These are phyloP conservation scores for Lipomyces spencermartinsiae DNA, from an alignment of 805 yeast genomes.

Conservation along the genomic window DNA sequence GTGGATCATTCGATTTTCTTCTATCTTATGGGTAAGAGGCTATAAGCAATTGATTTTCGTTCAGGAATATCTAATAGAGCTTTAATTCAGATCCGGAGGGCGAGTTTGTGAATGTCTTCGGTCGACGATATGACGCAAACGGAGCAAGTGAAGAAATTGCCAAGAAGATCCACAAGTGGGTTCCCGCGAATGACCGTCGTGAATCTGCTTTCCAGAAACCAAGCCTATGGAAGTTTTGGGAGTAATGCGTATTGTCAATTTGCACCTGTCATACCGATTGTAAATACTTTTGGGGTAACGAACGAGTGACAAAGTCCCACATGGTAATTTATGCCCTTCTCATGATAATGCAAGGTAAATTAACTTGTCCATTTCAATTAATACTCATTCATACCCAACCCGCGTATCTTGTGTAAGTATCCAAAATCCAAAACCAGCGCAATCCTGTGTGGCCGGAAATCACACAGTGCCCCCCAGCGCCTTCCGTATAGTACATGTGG, in stretches of 20 bases:
- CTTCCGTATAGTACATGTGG: slow-evolving; percentile 37
- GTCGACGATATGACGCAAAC: slow-evolving; percentile 82
- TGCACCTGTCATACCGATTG: background rate
- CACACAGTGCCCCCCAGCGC: background rate
- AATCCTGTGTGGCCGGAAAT: slow-evolving; percentile 9
- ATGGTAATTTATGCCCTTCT: background rate
- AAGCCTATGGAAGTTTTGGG: slow-evolving; percentile 34
- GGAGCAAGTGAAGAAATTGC: slow-evolving; percentile 79
- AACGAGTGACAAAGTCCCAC: background rate
- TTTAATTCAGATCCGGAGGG: slow-evolving; percentile 83
- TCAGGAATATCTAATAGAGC: background rate
- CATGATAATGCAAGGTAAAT: background rate
- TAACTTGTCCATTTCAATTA: slow-evolving; percentile 1
- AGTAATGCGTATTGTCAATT: slow-evolving; percentile 8
- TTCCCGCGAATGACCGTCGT: slow-evolving; percentile 54
- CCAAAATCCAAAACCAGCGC: background rate
- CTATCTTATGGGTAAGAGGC: slow-evolving; percentile 68
- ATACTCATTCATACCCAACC: background rate
- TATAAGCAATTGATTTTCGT: background rate
- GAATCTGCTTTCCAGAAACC: slow-evolving; percentile 31
- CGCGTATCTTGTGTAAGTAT: background rate
- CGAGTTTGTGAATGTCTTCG: slow-evolving; percentile 89
- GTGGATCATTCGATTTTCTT: slow-evolving; percentile 98
- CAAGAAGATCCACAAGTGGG: slow-evolving; percentile 74
- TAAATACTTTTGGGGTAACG: background rate